Percentiles rank a stretch among this genome's conserved stretches.
Evolutionary conservation across 2,329 filamentous ascomycete genomes (phyloP).

Genomic region (Colletotrichum sp.): DNA sequence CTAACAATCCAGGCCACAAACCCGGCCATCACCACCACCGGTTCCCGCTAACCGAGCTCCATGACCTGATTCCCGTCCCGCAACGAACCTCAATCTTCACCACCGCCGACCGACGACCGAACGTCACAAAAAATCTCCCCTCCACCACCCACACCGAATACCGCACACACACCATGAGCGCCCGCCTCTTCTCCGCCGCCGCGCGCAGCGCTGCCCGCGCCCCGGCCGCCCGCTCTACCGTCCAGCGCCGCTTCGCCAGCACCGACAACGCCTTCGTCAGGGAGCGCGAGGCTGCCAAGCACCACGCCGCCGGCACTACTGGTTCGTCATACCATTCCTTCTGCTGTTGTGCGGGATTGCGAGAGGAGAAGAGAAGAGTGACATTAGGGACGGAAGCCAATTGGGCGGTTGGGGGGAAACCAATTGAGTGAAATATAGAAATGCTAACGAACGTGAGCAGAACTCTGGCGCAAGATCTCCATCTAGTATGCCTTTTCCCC

Average conservation of each 20-base stretch:
- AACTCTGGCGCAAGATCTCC: constrained; percentile 94
- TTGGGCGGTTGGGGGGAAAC: not conserved
- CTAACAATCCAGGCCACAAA: constrained; percentile 19
- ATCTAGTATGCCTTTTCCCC: constrained; percentile 76
- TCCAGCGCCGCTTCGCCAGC: constrained; percentile 77
- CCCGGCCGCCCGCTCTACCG: constrained; percentile 53
- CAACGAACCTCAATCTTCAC: constrained; percentile 16
- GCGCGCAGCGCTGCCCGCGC: constrained; percentile 64
- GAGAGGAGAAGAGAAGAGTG: no score
- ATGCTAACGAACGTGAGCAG: constrained; percentile 49
- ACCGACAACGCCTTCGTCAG: constrained; percentile 92
- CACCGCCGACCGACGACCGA: constrained; percentile 3
- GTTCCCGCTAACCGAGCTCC: constrained; percentile 22
- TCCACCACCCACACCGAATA: constrained; percentile 14
- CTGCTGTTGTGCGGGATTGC: no score
- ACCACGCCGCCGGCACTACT: constrained; percentile 84
- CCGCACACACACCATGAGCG: constrained; percentile 49
- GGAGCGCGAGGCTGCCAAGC: constrained; percentile 88
- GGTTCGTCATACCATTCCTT: constrained; percentile 63
- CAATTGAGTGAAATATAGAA: not conserved
- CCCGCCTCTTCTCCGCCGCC: constrained; percentile 61
- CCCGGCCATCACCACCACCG: not conserved
- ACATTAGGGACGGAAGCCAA: not conserved
- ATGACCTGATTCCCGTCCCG: constrained; percentile 24
- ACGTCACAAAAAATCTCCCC: not conserved